A percentile compares a stretch with the other conserved stretches of the same genome.
Evolutionary conservation across 345 rosid genomes (phyloP).

Genomic region (Anastatica hierochuntica): DNA sequence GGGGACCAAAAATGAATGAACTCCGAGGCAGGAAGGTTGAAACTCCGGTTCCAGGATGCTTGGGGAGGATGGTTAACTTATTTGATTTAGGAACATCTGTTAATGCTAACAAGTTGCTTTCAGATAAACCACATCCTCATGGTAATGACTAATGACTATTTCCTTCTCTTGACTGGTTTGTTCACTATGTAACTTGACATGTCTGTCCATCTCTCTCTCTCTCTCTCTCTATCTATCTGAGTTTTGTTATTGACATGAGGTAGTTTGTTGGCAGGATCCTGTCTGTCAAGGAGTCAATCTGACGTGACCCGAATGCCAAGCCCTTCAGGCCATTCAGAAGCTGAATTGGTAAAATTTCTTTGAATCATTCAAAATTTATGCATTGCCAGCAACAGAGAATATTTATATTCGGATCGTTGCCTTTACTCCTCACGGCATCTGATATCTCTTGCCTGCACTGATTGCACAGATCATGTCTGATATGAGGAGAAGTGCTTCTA

Average conservation of each 20-base stretch:
- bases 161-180: no score
- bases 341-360: conserved; percentile 51
- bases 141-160: no score
- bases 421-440: no score
- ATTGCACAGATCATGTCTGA: conserved; percentile 53
- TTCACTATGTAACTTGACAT: no score
- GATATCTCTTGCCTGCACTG: conserved; percentile 9
- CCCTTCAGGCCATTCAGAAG: conserved; percentile 47
- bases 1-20: conserved; percentile 56
- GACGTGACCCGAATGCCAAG: conserved; percentile 47
- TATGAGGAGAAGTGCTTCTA: conserved; percentile 47
- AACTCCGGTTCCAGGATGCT: conserved; percentile 57
- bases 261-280: conserved; percentile 35
- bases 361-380: background rate
- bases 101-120: conserved; percentile 35
- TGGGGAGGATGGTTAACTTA: conserved; percentile 46
- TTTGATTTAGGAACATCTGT: conserved; percentile 55
- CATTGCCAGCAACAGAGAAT: conserved; percentile 16
- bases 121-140: conserved; percentile 43
- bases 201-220: conserved; percentile 6
- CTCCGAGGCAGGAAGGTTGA: conserved; percentile 44
- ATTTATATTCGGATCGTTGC: conserved; percentile 13
- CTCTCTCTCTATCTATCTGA: background rate
- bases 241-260: conserved; percentile 24
- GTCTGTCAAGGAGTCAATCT: conserved; percentile 63